Evolutionary conservation across 768 basidiomycete species (phyloP), one percentile per base, ranked within the genome.

Genomic region (Tulasnella sp.): DNA sequence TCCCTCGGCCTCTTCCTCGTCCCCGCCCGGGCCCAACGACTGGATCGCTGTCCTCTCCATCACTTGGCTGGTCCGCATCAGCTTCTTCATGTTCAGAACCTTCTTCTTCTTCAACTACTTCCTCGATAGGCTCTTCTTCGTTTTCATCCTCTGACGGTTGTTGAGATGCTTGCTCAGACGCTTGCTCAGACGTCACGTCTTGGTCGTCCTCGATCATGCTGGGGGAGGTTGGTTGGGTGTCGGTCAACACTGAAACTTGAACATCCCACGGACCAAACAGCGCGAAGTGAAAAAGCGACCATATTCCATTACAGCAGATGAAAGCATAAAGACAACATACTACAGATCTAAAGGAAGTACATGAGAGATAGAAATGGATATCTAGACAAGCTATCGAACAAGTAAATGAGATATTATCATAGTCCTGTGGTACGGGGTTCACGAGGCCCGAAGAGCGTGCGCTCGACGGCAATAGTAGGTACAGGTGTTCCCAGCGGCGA

Each of bases 401-500:
- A 74, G 42, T 73, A 80, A 42, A 71, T 44, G 39, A 80, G 52
- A 42, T 58, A 84, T 7, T 87, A 87, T 36, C 62, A 68, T 68
- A 68, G 34, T 27, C 36, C 12, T 27, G 62, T 18, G 75, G 85
- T 85, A 76, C 88, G 86, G 16, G 91, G 92, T n/a, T 92, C 90
- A 56, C 92, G 88, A 58, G 94, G 93, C 42, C 94, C 94, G 83
- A 95, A 95, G 80, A 95, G 91, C 52, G 86, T 85, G 73, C 85
- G 86, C 16, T 88, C 88, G 34, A 92, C 90, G 46, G 91, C 86
- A 16, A 93, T 46, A 27, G 74, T 81, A 24, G 77, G 85, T 24
- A 89, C 90, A 27, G 92, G 88, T 79, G 90, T 89, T 3, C 90
- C 88, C 6, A 90, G 88, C n/a, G 92, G 89, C 6, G 92, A 91